Evolutionary conservation across 2,329 filamentous ascomycete genomes (phyloP).

Genomic region (Fusarium sp.): DNA sequence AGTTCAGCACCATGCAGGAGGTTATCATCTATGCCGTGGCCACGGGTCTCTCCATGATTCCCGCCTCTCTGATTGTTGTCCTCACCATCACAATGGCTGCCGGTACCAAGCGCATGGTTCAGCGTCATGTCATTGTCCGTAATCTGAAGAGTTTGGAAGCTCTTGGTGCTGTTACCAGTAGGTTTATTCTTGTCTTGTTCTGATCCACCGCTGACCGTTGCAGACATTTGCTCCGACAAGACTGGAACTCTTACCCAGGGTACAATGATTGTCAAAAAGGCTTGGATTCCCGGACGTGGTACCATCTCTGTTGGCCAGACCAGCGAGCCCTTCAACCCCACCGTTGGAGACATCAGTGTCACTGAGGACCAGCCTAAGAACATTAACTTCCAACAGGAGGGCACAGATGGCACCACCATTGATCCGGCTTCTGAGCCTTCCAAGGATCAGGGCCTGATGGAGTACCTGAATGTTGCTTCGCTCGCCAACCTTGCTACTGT

Average conservation of each 20-base stretch:
- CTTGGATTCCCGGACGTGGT: slow-evolving; percentile 61
- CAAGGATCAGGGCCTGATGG: slow-evolving; percentile 60
- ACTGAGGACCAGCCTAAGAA: slow-evolving; percentile 51
- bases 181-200: slow-evolving; percentile 5
- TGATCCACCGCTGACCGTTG: slow-evolving; percentile 21
- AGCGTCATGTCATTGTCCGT: slow-evolving; percentile 63
- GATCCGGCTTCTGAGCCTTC: slow-evolving; percentile 51
- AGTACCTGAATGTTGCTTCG: slow-evolving; percentile 71
- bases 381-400: slow-evolving; percentile 45
- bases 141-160: slow-evolving; percentile 66
- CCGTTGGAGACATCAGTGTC: slow-evolving; percentile 59
- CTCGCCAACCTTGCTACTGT: slow-evolving; percentile 74
- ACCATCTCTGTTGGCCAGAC: slow-evolving; percentile 61
- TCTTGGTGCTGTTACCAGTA: slow-evolving; percentile 64
- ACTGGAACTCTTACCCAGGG: slow-evolving; percentile 66
- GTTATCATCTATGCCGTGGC: slow-evolving; percentile 67
- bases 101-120: slow-evolving; percentile 63
- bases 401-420: slow-evolving; percentile 44
- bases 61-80: slow-evolving; percentile 60
- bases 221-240: slow-evolving; percentile 67
- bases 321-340: slow-evolving; percentile 68
- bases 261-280: slow-evolving; percentile 65
- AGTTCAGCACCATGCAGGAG: slow-evolving; percentile 63
- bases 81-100: slow-evolving; percentile 70
- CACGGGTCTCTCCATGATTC: slow-evolving; percentile 62